Evolutionary conservation across 805 yeast species (phyloP).

Genomic region (Lachancea thermotolerans): DNA sequence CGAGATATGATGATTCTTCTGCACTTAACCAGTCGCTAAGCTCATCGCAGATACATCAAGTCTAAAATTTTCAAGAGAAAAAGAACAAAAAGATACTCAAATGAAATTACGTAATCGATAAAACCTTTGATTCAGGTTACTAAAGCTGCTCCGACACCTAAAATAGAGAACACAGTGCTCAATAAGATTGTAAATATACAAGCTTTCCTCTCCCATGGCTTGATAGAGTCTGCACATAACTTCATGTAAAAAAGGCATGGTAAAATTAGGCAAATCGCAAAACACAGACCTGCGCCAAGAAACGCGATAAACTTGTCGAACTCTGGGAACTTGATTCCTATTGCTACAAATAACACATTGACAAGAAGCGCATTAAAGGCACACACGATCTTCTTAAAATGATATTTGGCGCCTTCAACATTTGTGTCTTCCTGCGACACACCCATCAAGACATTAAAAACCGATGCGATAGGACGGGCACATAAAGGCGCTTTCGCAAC

Average conservation of each 20-base stretch:
- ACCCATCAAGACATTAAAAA: slow-evolving; percentile 49
- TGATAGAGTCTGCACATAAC: slow-evolving; percentile 42
- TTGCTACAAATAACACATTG: slow-evolving; percentile 48
- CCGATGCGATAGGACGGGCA: slow-evolving; percentile 73
- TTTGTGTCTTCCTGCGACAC: slow-evolving; percentile 21
- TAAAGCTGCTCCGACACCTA: slow-evolving; percentile 56
- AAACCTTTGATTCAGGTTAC: slow-evolving; percentile 9
- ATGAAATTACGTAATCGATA: too few species aligned
- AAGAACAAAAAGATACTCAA: neutral
- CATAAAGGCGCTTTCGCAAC: slow-evolving; percentile 78
- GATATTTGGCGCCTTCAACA: slow-evolving; percentile 14
- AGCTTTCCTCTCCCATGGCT: slow-evolving; percentile 33
- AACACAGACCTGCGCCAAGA: slow-evolving; percentile 74
- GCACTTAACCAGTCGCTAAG: neutral
- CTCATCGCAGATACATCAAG: slow-evolving; percentile 10
- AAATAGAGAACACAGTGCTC: slow-evolving; percentile 43
- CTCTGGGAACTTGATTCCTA: slow-evolving; percentile 64
- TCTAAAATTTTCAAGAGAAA: slow-evolving; percentile 4
- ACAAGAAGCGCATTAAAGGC: slow-evolving; percentile 37
- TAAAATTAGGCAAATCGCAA: slow-evolving; percentile 68
- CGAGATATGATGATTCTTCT: neutral
- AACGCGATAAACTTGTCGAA: slow-evolving; percentile 80
- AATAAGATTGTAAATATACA: slow-evolving; percentile 40
- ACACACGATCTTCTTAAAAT: slow-evolving; percentile 13
- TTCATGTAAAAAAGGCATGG: slow-evolving; percentile 68